phyloP scores from a whole-genome alignment of 176 grass and related monocot genomes.

The Carex parvula region DNA sequence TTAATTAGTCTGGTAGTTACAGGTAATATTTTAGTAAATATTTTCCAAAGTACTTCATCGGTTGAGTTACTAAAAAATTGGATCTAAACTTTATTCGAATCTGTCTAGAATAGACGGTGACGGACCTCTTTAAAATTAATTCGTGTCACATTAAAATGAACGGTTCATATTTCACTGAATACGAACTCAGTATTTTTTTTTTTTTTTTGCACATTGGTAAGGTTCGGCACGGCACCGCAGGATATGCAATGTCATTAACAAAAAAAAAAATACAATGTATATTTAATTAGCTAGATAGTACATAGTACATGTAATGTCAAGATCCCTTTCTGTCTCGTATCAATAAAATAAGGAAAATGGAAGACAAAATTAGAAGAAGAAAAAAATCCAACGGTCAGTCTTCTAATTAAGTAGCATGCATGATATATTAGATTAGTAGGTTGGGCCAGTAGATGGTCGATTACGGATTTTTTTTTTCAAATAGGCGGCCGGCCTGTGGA shows the following conservation, averaged over 20 bases:
- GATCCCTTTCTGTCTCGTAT: background rate
- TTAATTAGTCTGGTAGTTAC: too few species aligned
- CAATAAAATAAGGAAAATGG: background rate
- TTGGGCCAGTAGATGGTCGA: slow-evolving; percentile 16
- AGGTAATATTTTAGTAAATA: too few species aligned
- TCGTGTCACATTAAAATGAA: too few species aligned
- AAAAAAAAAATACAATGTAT: background rate
- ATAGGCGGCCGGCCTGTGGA: background rate
- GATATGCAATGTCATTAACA: background rate
- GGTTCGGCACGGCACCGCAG: background rate
- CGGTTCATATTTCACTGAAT: too few species aligned
- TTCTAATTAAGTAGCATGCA: background rate
- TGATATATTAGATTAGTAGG: slow-evolving; percentile 14
- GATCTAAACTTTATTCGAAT: too few species aligned
- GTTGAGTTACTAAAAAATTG: too few species aligned
- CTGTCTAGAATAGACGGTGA: too few species aligned
- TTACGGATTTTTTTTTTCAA: background rate
- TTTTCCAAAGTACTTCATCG: too few species aligned
- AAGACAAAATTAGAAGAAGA: background rate
- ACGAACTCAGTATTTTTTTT: too few species aligned
- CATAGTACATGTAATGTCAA: background rate
- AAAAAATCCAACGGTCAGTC: slow-evolving; percentile 16
- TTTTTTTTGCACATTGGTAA: background rate
- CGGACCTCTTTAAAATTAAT: too few species aligned
- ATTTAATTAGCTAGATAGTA: background rate